These are phyloP conservation scores for Leccinum variicolor DNA, from an alignment of 768 basidiomycete species.

Conservation along the genomic window DNA sequence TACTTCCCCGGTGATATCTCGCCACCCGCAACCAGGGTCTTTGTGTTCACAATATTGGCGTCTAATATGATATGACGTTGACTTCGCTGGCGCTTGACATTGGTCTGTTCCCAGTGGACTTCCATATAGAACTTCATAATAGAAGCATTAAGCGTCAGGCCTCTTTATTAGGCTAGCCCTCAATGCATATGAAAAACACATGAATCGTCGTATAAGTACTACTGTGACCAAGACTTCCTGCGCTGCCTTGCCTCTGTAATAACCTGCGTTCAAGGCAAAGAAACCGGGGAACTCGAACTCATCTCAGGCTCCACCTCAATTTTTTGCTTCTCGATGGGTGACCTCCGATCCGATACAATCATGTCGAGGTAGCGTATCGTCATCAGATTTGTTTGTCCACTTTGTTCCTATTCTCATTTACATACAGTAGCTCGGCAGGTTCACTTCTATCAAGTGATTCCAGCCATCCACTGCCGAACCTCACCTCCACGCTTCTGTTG, in stretches of 20 bases:
- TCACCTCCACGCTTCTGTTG: neutral
- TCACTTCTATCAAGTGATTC: neutral
- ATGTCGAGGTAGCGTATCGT: neutral
- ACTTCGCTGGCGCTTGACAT: neutral
- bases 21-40: neutral
- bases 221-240: too few species aligned
- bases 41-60: neutral
- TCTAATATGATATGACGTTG: neutral
- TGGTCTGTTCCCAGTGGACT: neutral
- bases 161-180: neutral
- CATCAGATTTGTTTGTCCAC: neutral
- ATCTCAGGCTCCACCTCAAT: neutral
- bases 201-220: too few species aligned
- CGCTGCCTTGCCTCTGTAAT: neutral
- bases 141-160: neutral
- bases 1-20: neutral
- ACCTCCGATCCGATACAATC: neutral
- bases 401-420: neutral
- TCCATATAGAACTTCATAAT: too few species aligned
- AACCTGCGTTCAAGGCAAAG: neutral
- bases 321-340: neutral
- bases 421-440: neutral
- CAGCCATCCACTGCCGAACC: neutral
- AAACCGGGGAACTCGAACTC: neutral
- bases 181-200: neutral